These are phyloP conservation scores for Trematosphaeria pertusa DNA, from an alignment of 2,329 filamentous ascomycete species.

Conservation along the genomic window DNA sequence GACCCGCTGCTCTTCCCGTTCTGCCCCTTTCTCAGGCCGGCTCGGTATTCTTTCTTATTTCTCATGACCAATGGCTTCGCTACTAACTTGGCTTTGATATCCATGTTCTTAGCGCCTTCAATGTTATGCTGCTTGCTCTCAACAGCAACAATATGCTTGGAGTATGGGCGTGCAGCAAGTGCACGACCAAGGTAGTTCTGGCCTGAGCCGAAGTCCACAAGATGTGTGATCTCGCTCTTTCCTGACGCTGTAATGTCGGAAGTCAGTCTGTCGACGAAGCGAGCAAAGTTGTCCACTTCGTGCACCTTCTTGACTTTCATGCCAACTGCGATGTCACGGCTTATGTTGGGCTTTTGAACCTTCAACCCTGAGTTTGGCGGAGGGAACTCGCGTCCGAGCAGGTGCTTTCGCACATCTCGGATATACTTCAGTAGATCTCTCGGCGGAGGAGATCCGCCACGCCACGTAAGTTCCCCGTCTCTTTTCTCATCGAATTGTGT, in stretches of 20 bases:
- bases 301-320: conserved; percentile 98
- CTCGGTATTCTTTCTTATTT: conserved; percentile 81
- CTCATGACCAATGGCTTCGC: conserved; percentile 75
- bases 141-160: conserved; percentile 86
- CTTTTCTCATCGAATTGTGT: conserved; percentile 40
- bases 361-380: conserved; percentile 27
- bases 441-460: conserved; percentile 54
- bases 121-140: conserved; percentile 90
- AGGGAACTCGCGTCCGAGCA: conserved; percentile 68
- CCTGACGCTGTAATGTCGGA: conserved; percentile 53
- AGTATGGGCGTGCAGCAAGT: conserved; percentile 84
- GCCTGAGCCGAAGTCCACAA: conserved; percentile 94
- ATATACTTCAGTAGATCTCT: conserved; percentile 74
- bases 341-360: conserved; percentile 63
- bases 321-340: conserved; percentile 77
- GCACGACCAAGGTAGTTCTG: conserved; percentile 95
- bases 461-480: conserved; percentile 44
- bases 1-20: conserved; percentile 46
- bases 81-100: conserved; percentile 79
- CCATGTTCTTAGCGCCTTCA: conserved; percentile 80
- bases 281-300: conserved; percentile 90
- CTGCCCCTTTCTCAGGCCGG: conserved; percentile 53
- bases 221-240: conserved; percentile 71
- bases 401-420: conserved; percentile 71
- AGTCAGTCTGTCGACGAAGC: conserved; percentile 76